phyloP scores from a whole-genome alignment of 1,139 yeast species.

The Pichia kudriavzevii region DNA sequence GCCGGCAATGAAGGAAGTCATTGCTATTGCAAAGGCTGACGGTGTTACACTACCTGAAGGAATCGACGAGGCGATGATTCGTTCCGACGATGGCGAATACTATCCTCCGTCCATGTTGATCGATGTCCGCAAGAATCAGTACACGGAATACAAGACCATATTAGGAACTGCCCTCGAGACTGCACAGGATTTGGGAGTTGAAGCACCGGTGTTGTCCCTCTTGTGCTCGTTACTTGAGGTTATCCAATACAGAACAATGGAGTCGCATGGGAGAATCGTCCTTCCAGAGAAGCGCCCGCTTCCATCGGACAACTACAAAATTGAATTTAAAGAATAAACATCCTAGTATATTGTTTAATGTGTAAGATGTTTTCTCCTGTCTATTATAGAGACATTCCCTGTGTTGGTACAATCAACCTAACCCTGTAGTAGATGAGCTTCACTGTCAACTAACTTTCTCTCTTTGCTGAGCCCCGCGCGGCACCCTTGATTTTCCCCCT shows the following conservation, averaged over 20 bases:
- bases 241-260: constrained; percentile 54
- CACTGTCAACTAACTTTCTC: too few relatives aligned
- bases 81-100: constrained; percentile 18
- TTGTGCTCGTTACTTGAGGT: constrained; percentile 51
- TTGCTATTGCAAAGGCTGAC: constrained; percentile 54
- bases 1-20: constrained; percentile 63
- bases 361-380: too few relatives aligned
- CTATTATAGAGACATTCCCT: too few relatives aligned
- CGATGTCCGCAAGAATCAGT: constrained; percentile 61
- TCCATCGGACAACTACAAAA: constrained; percentile 19
- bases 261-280: constrained; percentile 38
- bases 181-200: constrained; percentile 48
- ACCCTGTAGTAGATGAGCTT: too few relatives aligned
- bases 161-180: constrained; percentile 63
- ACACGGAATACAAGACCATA: constrained; percentile 64
- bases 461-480: too few relatives aligned
- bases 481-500: too few relatives aligned
- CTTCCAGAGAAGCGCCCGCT: constrained; percentile 37
- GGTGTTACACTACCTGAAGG: constrained; percentile 36
- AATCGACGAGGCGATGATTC: constrained; percentile 19
- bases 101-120: constrained; percentile 33
- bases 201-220: constrained; percentile 50
- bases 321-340: constrained; percentile 14
- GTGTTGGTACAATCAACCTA: too few relatives aligned
- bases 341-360: neutral